Base-by-base conservation (phyloP, 202 grass and related monocot genomes). In the Hordeum pubiflorum region DNA sequence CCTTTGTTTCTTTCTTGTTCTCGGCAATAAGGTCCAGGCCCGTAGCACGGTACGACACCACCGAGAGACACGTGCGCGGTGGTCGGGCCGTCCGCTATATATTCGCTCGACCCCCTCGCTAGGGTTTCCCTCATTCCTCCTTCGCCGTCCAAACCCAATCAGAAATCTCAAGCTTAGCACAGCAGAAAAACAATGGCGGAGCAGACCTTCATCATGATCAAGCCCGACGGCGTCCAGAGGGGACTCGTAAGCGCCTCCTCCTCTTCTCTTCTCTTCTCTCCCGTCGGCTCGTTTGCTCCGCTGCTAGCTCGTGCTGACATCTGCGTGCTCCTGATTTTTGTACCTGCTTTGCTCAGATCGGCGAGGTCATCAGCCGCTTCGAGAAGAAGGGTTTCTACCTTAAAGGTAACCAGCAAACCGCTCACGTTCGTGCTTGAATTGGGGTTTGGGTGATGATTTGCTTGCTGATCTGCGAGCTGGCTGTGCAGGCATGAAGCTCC, bases 311-410 rank as follows among this genome's bases (percentile, higher is more conserved):
- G 41, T 46, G 64, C 9, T 85, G 11, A 85, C 44, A 38, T 77
- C 20, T 46, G 11, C 0, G 29, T 81, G 33, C 27, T 32, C 66
- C 27, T 74, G 0, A 27, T 82, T 41, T 62, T 62, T 21, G 2
- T 26, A n/a, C 26, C 10, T 59, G 22, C 8, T 33, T 72, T 4
- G 3, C 4, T 75, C 85, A 99, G 96, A 82, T 95, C 69, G 96
- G 96, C n/a, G 96, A 99, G 71, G 89, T 99, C 85, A 93, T 99
- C 76, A 41, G 92, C 77, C 87, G 92, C 54, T 99, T 99, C 18
- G 96, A 99, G 90, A 95, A 99, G 92, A 99, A 99, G 85, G 96
- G 96, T 22, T 99, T 99, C 90, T 99, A 99, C 89, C 83, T 99
- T 59, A 99, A 90, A 78, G 96, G 96, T 99, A 82, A 75, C n/a